Percentiles rank a stretch among this genome's conserved stretches.
Conservation (phyloP, 768 basidiomycete genomes). For the Sporobolomyces phaffii region DNA sequence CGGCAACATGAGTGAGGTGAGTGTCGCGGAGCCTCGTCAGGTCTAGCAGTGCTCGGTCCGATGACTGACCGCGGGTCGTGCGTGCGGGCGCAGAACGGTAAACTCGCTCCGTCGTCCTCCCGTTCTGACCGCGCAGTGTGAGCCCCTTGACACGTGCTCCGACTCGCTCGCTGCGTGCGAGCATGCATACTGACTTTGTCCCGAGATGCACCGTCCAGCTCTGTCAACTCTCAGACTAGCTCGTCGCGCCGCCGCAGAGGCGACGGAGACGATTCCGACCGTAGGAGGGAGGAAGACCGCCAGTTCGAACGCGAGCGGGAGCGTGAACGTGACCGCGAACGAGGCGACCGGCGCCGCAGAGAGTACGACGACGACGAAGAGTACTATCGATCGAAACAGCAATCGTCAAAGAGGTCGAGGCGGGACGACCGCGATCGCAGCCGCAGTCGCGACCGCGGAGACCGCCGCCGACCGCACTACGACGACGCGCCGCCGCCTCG, state of each 20-base stretch:
- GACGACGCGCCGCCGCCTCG: slow-evolving; percentile 49
- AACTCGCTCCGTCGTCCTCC: background rate
- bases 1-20: slow-evolving; percentile 13
- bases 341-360: slow-evolving; percentile 45
- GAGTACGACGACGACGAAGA: slow-evolving; percentile 35
- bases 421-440: slow-evolving; percentile 33
- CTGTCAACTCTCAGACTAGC: slow-evolving; percentile 22
- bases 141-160: background rate
- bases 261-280: slow-evolving; percentile 38
- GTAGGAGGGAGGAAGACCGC: slow-evolving; percentile 34
- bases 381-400: slow-evolving; percentile 10
- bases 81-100: background rate
- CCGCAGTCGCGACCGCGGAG: slow-evolving; percentile 45
- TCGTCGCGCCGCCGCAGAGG: background rate
- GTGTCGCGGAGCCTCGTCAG: background rate
- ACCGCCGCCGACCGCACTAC: slow-evolving; percentile 46
- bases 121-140: slow-evolving; percentile 24
- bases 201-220: no score
- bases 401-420: slow-evolving; percentile 46
- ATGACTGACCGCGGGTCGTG: background rate
- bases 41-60: background rate
- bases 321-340: slow-evolving; percentile 61
- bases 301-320: slow-evolving; percentile 45
- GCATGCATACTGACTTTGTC: no score
- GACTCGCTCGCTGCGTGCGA: background rate